Percentiles rank a stretch among this genome's conserved stretches.
Conservation (phyloP, 192 early-diverging fungal species). For the Coemansia sp. region DNA sequence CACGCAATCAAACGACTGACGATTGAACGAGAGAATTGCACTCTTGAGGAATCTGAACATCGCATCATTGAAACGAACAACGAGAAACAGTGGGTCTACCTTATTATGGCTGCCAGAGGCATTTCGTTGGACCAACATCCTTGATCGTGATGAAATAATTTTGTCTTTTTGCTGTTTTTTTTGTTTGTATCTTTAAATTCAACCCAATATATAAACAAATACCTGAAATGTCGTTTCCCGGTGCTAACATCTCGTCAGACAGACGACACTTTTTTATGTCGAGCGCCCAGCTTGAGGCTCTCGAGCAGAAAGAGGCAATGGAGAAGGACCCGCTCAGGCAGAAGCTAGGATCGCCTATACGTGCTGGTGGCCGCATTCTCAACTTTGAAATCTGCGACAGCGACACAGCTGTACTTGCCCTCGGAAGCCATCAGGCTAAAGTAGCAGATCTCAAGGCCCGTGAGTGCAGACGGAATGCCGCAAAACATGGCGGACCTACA, state of each 20-base stretch:
- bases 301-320: constrained; percentile 38
- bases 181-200: constrained; percentile 4
- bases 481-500: constrained; percentile 65
- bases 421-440: constrained; percentile 39
- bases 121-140: neutral
- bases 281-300: constrained; percentile 49
- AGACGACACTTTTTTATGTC: constrained; percentile 52
- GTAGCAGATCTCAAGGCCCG: constrained; percentile 26
- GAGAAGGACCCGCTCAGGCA: constrained; percentile 41
- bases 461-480: constrained; percentile 6
- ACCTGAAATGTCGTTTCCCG: constrained; percentile 28
- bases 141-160: neutral
- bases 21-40: constrained; percentile 27
- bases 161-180: neutral
- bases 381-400: constrained; percentile 29
- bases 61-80: constrained; percentile 27
- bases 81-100: constrained; percentile 40
- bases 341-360: constrained; percentile 38
- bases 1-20: constrained; percentile 45
- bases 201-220: too few relatives aligned
- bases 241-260: constrained; percentile 40
- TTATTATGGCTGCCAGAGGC: constrained; percentile 41
- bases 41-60: constrained; percentile 33
- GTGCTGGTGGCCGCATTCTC: constrained; percentile 35
- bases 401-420: constrained; percentile 29